A percentile compares a stretch with the other conserved stretches of the same genome.
Conservation (phyloP, 768 basidiomycete genomes). For the Boletus rubescentipes region DNA sequence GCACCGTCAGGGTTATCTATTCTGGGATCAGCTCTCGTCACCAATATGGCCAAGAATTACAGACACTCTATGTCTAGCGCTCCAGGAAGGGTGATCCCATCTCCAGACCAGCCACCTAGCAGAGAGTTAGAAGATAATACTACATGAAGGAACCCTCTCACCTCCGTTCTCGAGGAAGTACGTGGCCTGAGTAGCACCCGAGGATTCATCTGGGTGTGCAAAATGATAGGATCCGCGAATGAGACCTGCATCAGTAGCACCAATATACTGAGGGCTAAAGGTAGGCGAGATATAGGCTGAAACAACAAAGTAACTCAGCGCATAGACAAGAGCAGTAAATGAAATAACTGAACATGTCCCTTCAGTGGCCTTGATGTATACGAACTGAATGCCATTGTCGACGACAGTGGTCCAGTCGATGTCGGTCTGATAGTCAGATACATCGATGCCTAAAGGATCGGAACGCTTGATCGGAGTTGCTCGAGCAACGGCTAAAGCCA, state of each 20-base stretch:
- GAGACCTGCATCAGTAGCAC: conserved; percentile 53
- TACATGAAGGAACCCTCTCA: conserved; percentile 9
- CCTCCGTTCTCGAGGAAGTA: conserved; percentile 60
- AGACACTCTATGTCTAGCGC: conserved; percentile 63
- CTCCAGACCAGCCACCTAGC: conserved; percentile 50
- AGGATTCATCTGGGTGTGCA: conserved; percentile 50
- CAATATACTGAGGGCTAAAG: conserved; percentile 49
- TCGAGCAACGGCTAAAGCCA: conserved; percentile 12
- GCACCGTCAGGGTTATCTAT: conserved; percentile 52
- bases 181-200: conserved; percentile 57
- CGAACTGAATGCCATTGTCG: conserved; percentile 52
- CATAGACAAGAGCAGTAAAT: background rate
- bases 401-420: conserved; percentile 54
- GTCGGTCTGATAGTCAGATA: conserved; percentile 48
- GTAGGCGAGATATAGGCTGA: conserved; percentile 10
- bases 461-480: conserved; percentile 31
- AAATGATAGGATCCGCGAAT: conserved; percentile 66
- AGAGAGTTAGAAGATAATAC: background rate
- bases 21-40: background rate
- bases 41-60: conserved; percentile 5
- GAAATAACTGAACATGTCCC: conserved; percentile 42
- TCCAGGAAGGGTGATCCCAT: conserved; percentile 65
- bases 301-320: background rate
- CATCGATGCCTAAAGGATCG: conserved; percentile 51
- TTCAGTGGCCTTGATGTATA: conserved; percentile 69